Percentiles rank a stretch among this genome's conserved stretches.
These are phyloP conservation scores for Colletotrichum spinosum DNA, from an alignment of 2,329 filamentous ascomycete genomes.

Conservation along the genomic window DNA sequence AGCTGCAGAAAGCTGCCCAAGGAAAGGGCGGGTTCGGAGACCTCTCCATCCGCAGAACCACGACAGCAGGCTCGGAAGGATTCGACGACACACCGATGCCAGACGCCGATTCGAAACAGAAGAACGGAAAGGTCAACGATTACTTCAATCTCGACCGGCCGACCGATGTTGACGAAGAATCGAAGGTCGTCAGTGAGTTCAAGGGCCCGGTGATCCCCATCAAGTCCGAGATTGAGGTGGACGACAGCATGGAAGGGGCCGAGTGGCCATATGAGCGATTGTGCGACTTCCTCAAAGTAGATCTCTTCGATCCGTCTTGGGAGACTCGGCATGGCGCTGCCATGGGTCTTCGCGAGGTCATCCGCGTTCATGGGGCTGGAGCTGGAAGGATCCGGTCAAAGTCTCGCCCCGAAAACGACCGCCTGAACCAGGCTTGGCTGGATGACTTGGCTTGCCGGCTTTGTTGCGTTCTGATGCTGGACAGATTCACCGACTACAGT, in stretches of 20 bases:
- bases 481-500: constrained; percentile 97
- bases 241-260: constrained; percentile 79
- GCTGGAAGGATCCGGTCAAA: constrained; percentile 83
- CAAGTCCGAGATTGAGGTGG: constrained; percentile 86
- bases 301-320: constrained; percentile 94
- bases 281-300: constrained; percentile 92
- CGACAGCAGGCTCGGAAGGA: constrained; percentile 71
- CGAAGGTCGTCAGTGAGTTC: constrained; percentile 94
- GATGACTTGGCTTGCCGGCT: constrained; percentile 95
- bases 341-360: constrained; percentile 91
- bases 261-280: constrained; percentile 96
- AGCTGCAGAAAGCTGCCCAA: constrained; percentile 85
- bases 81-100: constrained; percentile 69
- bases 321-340: constrained; percentile 96
- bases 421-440: constrained; percentile 85
- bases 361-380: constrained; percentile 90
- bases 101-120: constrained; percentile 63
- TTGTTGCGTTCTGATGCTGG: constrained; percentile 95
- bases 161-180: constrained; percentile 84
- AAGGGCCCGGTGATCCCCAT: constrained; percentile 86
- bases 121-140: constrained; percentile 76
- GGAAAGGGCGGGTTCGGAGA: constrained; percentile 93
- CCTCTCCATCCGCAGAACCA: constrained; percentile 75
- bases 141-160: constrained; percentile 92
- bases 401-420: constrained; percentile 79